These are phyloP conservation scores for Alternaria arbusti DNA, from an alignment of 2,329 filamentous ascomycete species.

Conservation along the genomic window DNA sequence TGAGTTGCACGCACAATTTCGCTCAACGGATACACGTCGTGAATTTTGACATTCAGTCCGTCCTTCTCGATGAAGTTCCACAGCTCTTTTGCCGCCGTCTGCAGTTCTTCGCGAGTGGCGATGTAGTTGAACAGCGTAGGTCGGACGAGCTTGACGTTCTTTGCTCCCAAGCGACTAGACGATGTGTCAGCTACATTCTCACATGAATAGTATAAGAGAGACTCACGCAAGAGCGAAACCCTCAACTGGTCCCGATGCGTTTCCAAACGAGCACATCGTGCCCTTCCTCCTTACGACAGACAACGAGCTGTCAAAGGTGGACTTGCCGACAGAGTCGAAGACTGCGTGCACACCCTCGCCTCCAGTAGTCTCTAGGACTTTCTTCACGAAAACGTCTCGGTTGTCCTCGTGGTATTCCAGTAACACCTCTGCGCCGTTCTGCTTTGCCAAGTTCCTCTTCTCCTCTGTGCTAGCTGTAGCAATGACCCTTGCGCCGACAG, in stretches of 20 bases:
- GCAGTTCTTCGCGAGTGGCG: conserved; percentile 66
- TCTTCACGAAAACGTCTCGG: conserved; percentile 44
- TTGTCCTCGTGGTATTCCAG: conserved; percentile 72
- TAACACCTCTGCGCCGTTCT: conserved; percentile 73
- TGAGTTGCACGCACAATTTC: conserved; percentile 75
- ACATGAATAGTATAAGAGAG: conserved; percentile 30
- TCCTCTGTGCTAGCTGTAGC: conserved; percentile 76
- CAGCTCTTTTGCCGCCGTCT: conserved; percentile 73
- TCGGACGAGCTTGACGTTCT: conserved; percentile 80
- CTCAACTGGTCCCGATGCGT: conserved; percentile 79
- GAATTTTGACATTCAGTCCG: conserved; percentile 74
- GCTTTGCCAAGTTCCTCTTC: conserved; percentile 73
- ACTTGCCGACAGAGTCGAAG: conserved; percentile 85
- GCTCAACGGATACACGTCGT: conserved; percentile 77
- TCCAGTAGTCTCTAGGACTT: conserved; percentile 72
- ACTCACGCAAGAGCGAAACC: conserved; percentile 68
- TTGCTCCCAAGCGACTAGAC: conserved; percentile 64
- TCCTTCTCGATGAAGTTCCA: conserved; percentile 73
- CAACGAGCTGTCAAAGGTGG: conserved; percentile 80
- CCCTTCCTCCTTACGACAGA: conserved; percentile 79
- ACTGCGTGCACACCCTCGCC: conserved; percentile 77
- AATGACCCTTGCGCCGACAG: conserved; percentile 77
- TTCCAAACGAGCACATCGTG: conserved; percentile 78
- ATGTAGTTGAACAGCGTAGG: conserved; percentile 74
- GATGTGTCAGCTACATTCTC: neutral